Conservation (phyloP, 441 rosid species). For the Euphorbia schlechtendalii region DNA sequence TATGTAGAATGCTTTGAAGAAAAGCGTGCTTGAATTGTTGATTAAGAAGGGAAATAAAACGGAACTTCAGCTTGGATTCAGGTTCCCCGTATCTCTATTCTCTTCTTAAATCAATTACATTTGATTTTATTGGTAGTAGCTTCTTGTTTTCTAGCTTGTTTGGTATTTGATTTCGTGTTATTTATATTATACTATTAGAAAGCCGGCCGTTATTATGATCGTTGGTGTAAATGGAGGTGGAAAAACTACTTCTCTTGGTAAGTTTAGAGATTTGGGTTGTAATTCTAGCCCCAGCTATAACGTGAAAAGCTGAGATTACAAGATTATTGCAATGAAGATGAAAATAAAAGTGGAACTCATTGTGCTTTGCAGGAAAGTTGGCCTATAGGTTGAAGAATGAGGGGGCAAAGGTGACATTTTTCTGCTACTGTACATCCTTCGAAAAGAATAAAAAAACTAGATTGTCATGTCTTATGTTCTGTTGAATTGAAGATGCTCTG, state of each 20-base stretch:
- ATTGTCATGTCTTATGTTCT: background rate
- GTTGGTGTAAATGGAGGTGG: constrained; percentile 97
- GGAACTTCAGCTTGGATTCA: constrained; percentile 86
- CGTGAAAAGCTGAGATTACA: background rate
- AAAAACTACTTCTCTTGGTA: constrained; percentile 96
- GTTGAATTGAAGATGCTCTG: background rate
- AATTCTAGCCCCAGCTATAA: background rate
- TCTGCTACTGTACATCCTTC: constrained; percentile 1
- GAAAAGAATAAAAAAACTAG: background rate
- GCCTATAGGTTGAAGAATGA: constrained; percentile 79
- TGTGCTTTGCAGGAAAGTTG: constrained; percentile 61
- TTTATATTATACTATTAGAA: constrained; percentile 39
- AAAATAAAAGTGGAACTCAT: constrained; percentile 9
- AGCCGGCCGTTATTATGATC: constrained; percentile 82
- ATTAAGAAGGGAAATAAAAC: constrained; percentile 60
- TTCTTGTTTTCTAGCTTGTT: background rate
- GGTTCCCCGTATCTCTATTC: constrained; percentile 30
- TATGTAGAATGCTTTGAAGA: constrained; percentile 73
- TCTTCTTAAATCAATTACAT: background rate
- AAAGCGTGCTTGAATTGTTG: constrained; percentile 60
- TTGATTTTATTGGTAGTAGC: too few species aligned
- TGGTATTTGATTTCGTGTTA: background rate
- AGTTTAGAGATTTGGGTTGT: constrained; percentile 18
- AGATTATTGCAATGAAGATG: background rate
- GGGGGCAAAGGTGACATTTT: constrained; percentile 67